Base-by-base conservation (phyloP, 2,329 filamentous ascomycete species). In the Pleoardoris graminearum region DNA sequence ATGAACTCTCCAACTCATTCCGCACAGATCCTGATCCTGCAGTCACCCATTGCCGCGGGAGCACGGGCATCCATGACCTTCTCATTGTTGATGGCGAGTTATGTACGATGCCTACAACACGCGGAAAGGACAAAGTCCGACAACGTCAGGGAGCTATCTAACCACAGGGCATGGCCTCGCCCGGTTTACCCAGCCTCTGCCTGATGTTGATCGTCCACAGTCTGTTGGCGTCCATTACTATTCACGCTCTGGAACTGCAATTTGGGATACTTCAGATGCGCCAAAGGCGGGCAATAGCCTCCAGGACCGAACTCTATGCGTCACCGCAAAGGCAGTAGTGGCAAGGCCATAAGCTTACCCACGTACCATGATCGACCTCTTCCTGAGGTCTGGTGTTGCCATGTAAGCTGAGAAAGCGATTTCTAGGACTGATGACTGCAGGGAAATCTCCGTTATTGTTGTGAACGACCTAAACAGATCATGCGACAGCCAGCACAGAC, bases 291-390 rank as follows among this genome's bases (percentile, higher is more conserved):
- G 49, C 32, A 44, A 21, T 39, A 35, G 50, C 52, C 53, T 57
- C 51, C 53, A 53, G 38, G 32, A 36, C 29, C 12, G 42, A 29
- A 30, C 21, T 35, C 41, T n/a, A n/a, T 49, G 39, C 35, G 14
- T 38, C 19, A 14, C 44, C 25, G 10, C 25, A 27, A 27, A 37
- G 36, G 38, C 33, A 55, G 44, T 45, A 45, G 54, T 58, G 53
- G 54, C 51, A 57, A 42, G 19, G 39, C 53, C 49, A 49, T 53
- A 51, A 30, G 32, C 41, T 48, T 45, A 46, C 58, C 54, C 50
- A 58, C 49, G 35, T 42, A 50, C 11, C 42, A 23, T 29, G 39
- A 35, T 27, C 1, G 19, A n/a, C 21, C 19, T 7, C 6, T 25
- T 30, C 11, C 27, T 11, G 2, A 27, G 10, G 25, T 10, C 25